Percentiles rank a stretch among this genome's conserved stretches.
Conservation (phyloP, 495 filamentous ascomycete genomes). For the Aspergillus panamensis region DNA sequence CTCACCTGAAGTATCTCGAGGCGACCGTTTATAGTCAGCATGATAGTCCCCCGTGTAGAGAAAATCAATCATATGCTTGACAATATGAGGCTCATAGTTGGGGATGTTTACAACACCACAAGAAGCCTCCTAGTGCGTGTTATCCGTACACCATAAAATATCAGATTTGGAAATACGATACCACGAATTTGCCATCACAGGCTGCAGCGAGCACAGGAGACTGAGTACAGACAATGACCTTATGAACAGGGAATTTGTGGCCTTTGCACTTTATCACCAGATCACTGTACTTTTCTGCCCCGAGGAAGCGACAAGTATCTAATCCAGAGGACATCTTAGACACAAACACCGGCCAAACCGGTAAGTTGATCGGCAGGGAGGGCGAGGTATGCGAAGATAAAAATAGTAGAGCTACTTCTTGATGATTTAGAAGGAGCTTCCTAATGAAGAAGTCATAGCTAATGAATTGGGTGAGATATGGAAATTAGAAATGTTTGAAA, state of each 20-base stretch:
- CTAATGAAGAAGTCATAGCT: no score
- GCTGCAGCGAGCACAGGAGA: slow-evolving; percentile 3
- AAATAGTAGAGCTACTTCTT: no score
- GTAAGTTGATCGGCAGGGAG: no score
- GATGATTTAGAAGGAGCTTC: no score
- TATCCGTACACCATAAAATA: neutral
- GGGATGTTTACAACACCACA: neutral
- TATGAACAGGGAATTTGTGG: slow-evolving; percentile 3
- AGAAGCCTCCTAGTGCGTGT: neutral
- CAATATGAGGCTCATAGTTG: neutral
- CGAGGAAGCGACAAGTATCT: no score
- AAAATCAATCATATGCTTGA: slow-evolving; percentile 9
- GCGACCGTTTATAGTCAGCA: no score
- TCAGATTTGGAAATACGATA: neutral
- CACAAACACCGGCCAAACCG: no score
- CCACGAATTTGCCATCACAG: neutral
- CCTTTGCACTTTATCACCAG: slow-evolving; percentile 1
- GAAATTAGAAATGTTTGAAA: no score
- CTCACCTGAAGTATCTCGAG: no score
- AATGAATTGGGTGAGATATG: no score
- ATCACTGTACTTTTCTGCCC: neutral
- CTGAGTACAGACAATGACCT: slow-evolving; percentile 1
- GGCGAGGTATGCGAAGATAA: no score
- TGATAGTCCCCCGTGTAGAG: slow-evolving; percentile 6
- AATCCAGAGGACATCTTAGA: no score